Conservation (phyloP, 192 early-diverging fungal species). For the Linnemannia schmuckeri region DNA sequence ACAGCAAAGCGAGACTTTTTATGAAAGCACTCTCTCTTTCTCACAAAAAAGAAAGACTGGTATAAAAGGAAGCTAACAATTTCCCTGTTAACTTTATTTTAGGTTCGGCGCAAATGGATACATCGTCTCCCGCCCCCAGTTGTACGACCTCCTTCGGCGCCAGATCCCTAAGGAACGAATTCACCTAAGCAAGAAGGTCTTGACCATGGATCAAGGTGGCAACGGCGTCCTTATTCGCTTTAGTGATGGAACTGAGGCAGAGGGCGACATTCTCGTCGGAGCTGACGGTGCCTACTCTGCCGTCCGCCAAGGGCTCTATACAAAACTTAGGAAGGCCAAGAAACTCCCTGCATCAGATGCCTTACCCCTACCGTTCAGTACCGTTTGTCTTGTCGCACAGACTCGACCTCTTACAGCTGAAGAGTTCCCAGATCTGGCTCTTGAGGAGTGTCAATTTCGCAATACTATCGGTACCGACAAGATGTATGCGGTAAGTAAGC, state of each 20-base stretch:
- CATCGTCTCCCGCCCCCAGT: slow-evolving; percentile 3
- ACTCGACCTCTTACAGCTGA: not conserved
- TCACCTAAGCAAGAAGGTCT: slow-evolving; percentile 25
- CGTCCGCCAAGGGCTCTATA: slow-evolving; percentile 22
- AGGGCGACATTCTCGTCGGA: slow-evolving; percentile 49
- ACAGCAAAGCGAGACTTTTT: not conserved
- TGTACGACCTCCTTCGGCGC: slow-evolving; percentile 4
- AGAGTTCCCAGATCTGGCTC: slow-evolving; percentile 5
- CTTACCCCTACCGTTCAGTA: not conserved
- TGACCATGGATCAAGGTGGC: slow-evolving; percentile 3
- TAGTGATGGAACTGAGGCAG: slow-evolving; percentile 12
- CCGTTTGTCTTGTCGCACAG: slow-evolving; percentile 15
- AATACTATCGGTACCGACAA: not conserved
- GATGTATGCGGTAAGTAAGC: not conserved
- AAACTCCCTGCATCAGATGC: not conserved
- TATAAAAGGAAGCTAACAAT: not conserved
- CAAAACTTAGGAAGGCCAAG: not conserved
- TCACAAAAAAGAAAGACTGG: too few species aligned
- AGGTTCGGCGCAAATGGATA: not conserved
- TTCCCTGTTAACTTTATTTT: not conserved
- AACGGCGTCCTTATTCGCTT: slow-evolving; percentile 26
- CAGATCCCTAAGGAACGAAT: slow-evolving; percentile 7
- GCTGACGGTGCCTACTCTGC: slow-evolving; percentile 42
- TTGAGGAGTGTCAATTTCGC: not conserved
- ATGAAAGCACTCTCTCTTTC: too few species aligned